Evolutionary conservation across 2,329 filamentous ascomycete species (phyloP).

Genomic region (Sclerotinia minor): DNA sequence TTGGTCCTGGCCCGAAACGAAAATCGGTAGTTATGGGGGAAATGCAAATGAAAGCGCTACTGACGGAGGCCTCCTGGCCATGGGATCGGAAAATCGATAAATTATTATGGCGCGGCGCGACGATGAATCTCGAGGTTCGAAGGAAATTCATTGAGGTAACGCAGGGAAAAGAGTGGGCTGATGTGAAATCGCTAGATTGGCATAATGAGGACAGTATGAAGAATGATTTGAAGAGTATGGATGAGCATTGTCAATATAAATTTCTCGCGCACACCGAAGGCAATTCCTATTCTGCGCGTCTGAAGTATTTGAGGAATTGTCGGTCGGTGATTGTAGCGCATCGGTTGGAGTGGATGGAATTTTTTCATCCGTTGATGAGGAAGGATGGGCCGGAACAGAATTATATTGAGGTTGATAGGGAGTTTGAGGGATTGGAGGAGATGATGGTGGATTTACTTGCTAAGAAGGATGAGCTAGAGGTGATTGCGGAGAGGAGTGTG

Average conservation of each 20-base stretch:
- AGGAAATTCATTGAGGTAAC: constrained; percentile 27
- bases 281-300: constrained; percentile 6
- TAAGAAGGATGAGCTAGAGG: constrained; percentile 43
- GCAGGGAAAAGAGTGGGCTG: constrained; percentile 47
- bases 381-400: constrained; percentile 49
- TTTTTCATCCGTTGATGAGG: constrained; percentile 23
- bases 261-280: constrained; percentile 22
- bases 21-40: constrained; percentile 48
- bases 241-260: constrained; percentile 21
- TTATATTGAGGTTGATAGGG: constrained; percentile 16
- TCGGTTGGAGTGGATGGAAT: constrained; percentile 24
- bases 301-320: constrained; percentile 22
- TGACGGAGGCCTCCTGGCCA: constrained; percentile 41
- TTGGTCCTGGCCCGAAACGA: constrained; percentile 53
- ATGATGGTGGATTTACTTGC: constrained; percentile 43
- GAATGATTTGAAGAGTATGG: constrained; percentile 22
- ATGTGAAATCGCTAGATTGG: constrained; percentile 43
- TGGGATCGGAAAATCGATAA: constrained; percentile 43
- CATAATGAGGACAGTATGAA: constrained; percentile 21
- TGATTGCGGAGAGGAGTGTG: constrained; percentile 19
- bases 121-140: constrained; percentile 39
- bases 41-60: constrained; percentile 43
- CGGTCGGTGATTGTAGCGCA: constrained; percentile 19
- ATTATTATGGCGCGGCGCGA: constrained; percentile 53
- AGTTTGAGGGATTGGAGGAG: constrained; percentile 47